phyloP scores from a whole-genome alignment of 805 yeast genomes.

The Ogataea trehalophila region DNA sequence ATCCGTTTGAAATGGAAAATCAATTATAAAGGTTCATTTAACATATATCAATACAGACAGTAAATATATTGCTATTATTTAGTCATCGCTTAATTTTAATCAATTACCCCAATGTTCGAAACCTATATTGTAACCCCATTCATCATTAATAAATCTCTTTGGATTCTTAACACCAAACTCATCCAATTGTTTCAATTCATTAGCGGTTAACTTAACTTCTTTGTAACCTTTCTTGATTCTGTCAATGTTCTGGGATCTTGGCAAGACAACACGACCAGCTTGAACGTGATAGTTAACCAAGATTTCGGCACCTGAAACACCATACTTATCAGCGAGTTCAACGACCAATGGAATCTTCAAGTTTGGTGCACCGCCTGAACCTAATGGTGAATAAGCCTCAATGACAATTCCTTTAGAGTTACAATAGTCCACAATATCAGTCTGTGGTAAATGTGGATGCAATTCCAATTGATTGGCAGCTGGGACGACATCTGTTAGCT shows the following conservation, averaged over 20 bases:
- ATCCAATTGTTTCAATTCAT: slow-evolving; percentile 32
- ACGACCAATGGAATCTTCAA: slow-evolving; percentile 45
- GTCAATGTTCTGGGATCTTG: slow-evolving; percentile 66
- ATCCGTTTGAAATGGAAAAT: slow-evolving; percentile 4
- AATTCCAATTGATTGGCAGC: slow-evolving; percentile 51
- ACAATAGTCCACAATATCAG: slow-evolving; percentile 37
- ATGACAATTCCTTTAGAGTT: slow-evolving; percentile 34
- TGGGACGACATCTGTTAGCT: slow-evolving; percentile 45
- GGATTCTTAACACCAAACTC: slow-evolving; percentile 29
- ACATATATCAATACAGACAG: neutral
- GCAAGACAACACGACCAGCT: slow-evolving; percentile 57
- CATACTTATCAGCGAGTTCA: slow-evolving; percentile 53
- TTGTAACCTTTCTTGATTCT: slow-evolving; percentile 45
- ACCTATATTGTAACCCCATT: slow-evolving; percentile 32
- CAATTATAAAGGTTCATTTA: neutral
- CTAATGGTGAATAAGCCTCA: slow-evolving; percentile 61
- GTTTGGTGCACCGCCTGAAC: slow-evolving; percentile 62
- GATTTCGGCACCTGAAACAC: slow-evolving; percentile 49
- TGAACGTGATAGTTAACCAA: slow-evolving; percentile 59
- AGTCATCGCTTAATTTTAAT: neutral
- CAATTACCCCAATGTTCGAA: slow-evolving; percentile 28
- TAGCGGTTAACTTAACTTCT: slow-evolving; percentile 33
- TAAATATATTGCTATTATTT: neutral
- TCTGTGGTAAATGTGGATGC: slow-evolving; percentile 41
- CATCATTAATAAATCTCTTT: slow-evolving; percentile 25